Conservation (phyloP, 768 basidiomycete species). For the Butyriboletus loyo region DNA sequence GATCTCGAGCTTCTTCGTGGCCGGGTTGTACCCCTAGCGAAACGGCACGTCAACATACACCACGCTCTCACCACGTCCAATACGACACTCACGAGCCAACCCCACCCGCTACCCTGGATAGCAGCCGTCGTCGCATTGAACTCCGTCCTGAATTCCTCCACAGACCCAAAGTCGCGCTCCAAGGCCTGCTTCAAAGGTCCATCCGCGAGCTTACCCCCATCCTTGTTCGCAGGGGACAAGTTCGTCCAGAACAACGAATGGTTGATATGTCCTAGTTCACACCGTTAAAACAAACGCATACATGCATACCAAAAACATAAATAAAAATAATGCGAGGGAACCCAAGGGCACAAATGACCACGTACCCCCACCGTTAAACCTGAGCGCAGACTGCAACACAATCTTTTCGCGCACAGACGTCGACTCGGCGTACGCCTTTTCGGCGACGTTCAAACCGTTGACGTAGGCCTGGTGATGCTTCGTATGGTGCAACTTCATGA, state of each 20-base stretch:
- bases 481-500: slow-evolving; percentile 91
- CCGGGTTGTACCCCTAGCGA: slow-evolving; percentile 63
- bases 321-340: neutral
- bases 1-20: slow-evolving; percentile 76
- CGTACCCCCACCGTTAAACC: slow-evolving; percentile 95
- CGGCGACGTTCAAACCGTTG: slow-evolving; percentile 89
- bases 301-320: neutral
- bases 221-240: slow-evolving; percentile 67
- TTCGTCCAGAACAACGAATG: slow-evolving; percentile 98
- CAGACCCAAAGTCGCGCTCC: slow-evolving; percentile 77
- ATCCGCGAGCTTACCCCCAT: slow-evolving; percentile 61
- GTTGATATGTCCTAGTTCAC: slow-evolving; percentile 72
- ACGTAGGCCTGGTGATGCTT: slow-evolving; percentile 95
- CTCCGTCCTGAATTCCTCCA: slow-evolving; percentile 82
- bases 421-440: slow-evolving; percentile 71
- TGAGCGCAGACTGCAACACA: slow-evolving; percentile 84
- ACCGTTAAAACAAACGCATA: neutral
- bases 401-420: slow-evolving; percentile 72
- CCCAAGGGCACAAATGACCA: neutral
- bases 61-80: neutral
- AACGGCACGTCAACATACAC: neutral
- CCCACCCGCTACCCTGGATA: slow-evolving; percentile 98
- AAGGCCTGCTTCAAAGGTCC: slow-evolving; percentile 77
- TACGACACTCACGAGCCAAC: slow-evolving; percentile 73
- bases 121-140: slow-evolving; percentile 87